Base-by-base conservation (phyloP, 169 alveolate species). In the Besnoitia besnoiti region DNA sequence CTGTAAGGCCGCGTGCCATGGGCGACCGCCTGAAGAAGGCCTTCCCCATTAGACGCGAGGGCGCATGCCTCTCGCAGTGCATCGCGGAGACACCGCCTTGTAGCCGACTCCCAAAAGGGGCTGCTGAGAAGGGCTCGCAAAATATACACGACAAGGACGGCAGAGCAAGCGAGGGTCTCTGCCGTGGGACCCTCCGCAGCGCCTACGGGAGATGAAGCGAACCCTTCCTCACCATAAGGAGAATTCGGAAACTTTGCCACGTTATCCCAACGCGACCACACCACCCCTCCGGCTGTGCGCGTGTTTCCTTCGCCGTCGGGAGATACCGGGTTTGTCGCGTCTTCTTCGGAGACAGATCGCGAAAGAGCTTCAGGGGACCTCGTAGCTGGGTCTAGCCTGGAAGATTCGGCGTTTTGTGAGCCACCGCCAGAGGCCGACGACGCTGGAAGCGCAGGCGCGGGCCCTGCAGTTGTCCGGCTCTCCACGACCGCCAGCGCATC, bases 131-230 rank as follows among this genome's bases (percentile, higher is more conserved):
- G 46, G 1, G 82, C 82, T 21, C 82, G 82, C 39, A 73, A 10
- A n/a, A 73, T n/a, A n/a, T 10, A 73, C 14, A 73, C n/a, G 39
- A 73, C 82, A 1, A 35, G 82, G 44, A 73, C n/a, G 46, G 82
- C 82, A 8, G 82, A 2, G 46, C 82, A 27, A 30, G 82, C 82
- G 24, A 73, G 82, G 5, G 46, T 73, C 24, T 10, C 82, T 73
- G 82, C 82, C 27, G 47, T 21, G 44, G 39, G 47, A 2, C n/a
- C n/a, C 82, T 73, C 85, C 61, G 79, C 35, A 7, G 55, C n/a
- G 80, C 89, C 16, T 50, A 40, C 80, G 77, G 89, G 46, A 85
- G 49, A 76, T 79, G 80, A 35, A 75, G 77, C 47, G 44, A 35
- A 27, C 59, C 42, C 44, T 89, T 62, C 37, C 55, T 33, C 37